Conservation (phyloP, 1,139 yeast genomes). For the Yamadazyma diddensiae region DNA sequence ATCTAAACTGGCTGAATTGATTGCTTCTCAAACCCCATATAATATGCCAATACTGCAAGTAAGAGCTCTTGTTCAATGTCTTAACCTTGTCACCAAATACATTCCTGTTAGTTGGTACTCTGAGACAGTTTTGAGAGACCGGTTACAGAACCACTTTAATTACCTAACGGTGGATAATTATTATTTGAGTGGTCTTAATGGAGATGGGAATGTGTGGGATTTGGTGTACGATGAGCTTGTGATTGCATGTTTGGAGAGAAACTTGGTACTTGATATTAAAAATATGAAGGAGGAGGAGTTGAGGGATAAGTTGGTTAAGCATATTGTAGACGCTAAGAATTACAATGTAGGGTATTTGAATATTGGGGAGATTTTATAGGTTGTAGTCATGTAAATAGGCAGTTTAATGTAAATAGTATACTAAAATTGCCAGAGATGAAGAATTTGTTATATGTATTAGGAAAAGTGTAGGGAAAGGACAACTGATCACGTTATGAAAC, state of each 20-base stretch:
- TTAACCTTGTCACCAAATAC: conserved; percentile 39
- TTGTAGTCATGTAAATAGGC: neutral
- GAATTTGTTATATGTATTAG: no score
- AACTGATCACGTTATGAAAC: no score
- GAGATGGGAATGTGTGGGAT: conserved; percentile 48
- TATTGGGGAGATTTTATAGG: neutral
- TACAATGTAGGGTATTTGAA: conserved; percentile 37
- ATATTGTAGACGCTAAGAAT: conserved; percentile 31
- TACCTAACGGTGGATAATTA: conserved; percentile 52
- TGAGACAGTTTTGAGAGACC: conserved; percentile 32
- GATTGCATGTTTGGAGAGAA: conserved; percentile 48
- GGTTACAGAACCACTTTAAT: conserved; percentile 38
- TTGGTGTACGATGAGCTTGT: conserved; percentile 43
- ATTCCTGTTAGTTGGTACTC: conserved; percentile 39
- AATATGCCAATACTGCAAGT: conserved; percentile 38
- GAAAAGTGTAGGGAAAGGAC: no score
- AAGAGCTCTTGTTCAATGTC: conserved; percentile 26
- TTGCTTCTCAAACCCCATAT: conserved; percentile 41
- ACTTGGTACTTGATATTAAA: conserved; percentile 33
- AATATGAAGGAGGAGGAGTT: conserved; percentile 17
- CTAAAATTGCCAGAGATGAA: no score
- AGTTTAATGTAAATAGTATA: no score
- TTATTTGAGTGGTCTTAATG: conserved; percentile 38
- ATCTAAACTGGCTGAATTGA: conserved; percentile 12
- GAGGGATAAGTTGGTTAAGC: conserved; percentile 26